phyloP scores from a whole-genome alignment of 805 yeast species.

The Lipomyces lipofer region DNA sequence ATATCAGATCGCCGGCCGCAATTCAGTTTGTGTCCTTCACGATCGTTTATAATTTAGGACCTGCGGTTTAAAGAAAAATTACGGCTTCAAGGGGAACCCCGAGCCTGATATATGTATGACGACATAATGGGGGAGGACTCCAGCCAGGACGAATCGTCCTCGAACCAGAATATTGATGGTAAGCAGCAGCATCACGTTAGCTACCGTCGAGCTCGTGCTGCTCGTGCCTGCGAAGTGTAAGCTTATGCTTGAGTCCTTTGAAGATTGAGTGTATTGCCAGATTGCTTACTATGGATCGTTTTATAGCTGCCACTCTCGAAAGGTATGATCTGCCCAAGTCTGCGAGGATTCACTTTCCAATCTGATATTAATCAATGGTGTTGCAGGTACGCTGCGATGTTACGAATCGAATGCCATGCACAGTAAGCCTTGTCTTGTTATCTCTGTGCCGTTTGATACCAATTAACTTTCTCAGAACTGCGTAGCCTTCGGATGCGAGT shows the following conservation, averaged over 20 bases:
- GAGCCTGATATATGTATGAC: no score
- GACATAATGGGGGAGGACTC: slow-evolving; percentile 24
- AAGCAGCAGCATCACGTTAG: slow-evolving; percentile 22
- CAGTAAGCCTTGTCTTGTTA: slow-evolving; percentile 37
- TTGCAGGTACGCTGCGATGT: slow-evolving; percentile 49
- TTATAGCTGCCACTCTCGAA: slow-evolving; percentile 32
- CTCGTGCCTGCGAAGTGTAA: slow-evolving; percentile 76
- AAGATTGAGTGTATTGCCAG: neutral
- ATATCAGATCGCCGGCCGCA: no score
- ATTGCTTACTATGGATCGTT: neutral
- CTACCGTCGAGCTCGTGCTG: slow-evolving; percentile 50
- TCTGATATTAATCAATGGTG: neutral
- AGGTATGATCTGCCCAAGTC: slow-evolving; percentile 23
- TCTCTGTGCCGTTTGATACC: neutral
- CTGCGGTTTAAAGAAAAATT: no score
- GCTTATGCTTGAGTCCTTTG: neutral
- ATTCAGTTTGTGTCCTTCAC: no score
- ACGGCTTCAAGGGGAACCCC: no score
- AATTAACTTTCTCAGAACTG: slow-evolving; percentile 33
- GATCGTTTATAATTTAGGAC: no score
- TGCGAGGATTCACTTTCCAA: neutral
- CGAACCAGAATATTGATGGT: slow-evolving; percentile 13
- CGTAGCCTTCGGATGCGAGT: slow-evolving; percentile 36
- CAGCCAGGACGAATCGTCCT: slow-evolving; percentile 22
- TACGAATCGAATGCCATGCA: slow-evolving; percentile 56